Percentiles rank a stretch among this genome's conserved stretches.
These are phyloP conservation scores for Pseudomonodictys pantanalensis DNA, from an alignment of 495 filamentous ascomycete genomes.

Conservation along the genomic window DNA sequence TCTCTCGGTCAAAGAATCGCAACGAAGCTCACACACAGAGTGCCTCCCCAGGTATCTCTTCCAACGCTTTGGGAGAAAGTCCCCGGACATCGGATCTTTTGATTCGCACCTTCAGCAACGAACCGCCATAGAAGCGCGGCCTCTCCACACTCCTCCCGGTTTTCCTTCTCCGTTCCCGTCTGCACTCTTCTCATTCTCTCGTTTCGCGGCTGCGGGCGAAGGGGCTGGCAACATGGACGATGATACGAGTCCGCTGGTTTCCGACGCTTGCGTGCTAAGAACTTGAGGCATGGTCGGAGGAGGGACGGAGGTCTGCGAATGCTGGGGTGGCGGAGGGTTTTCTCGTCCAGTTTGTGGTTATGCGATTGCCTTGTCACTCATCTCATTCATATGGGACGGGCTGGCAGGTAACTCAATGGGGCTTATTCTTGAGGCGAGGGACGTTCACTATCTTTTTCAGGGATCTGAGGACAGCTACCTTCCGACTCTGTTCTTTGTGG, in stretches of 20 bases:
- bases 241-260: slow-evolving; percentile 80
- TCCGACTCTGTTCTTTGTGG: slow-evolving; percentile 4
- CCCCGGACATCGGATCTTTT: slow-evolving; percentile 81
- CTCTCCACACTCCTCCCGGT: slow-evolving; percentile 47
- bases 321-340: slow-evolving; percentile 43
- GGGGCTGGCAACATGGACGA: slow-evolving; percentile 62
- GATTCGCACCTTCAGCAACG: slow-evolving; percentile 76
- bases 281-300: slow-evolving; percentile 43
- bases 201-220: slow-evolving; percentile 24
- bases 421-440: slow-evolving; percentile 99
- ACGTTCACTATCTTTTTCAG: slow-evolving; percentile 47
- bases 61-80: slow-evolving; percentile 99
- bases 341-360: slow-evolving; percentile 95
- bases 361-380: slow-evolving; percentile 77
- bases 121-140: slow-evolving; percentile 97
- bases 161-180: slow-evolving; percentile 39
- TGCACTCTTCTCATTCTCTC: slow-evolving; percentile 42
- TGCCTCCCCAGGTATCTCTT: slow-evolving; percentile 42
- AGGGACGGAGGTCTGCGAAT: slow-evolving; percentile 40
- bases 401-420: slow-evolving; percentile 93
- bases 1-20: slow-evolving; percentile 99
- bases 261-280: slow-evolving; percentile 30
- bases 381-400: slow-evolving; percentile 15
- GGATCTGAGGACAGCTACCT: slow-evolving; percentile 51
- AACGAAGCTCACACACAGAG: slow-evolving; percentile 98